Evolutionary conservation across 495 filamentous ascomycete species (phyloP).

Genomic region (Penicillium antarcticum): DNA sequence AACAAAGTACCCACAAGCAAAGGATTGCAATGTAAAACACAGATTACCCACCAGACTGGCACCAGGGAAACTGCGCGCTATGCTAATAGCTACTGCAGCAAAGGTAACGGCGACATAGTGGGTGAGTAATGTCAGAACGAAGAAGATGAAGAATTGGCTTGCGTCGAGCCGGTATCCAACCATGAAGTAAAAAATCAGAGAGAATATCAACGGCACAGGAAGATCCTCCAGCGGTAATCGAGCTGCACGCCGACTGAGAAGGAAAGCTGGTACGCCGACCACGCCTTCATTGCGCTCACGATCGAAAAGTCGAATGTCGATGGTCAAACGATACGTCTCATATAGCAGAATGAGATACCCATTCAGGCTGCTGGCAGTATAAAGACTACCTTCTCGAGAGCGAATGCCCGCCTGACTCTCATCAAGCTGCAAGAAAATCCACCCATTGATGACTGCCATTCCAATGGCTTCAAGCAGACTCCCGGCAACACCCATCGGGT

Average conservation of each 20-base stretch:
- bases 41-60: slow-evolving; percentile 66
- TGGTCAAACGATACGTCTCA: slow-evolving; percentile 66
- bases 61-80: slow-evolving; percentile 58
- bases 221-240: slow-evolving; percentile 65
- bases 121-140: slow-evolving; percentile 56
- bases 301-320: slow-evolving; percentile 71
- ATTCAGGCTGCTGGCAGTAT: slow-evolving; percentile 63
- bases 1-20: slow-evolving; percentile 71
- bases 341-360: slow-evolving; percentile 71
- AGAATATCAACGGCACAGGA: slow-evolving; percentile 64
- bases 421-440: slow-evolving; percentile 63
- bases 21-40: slow-evolving; percentile 64
- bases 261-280: slow-evolving; percentile 61
- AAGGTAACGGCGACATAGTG: slow-evolving; percentile 67
- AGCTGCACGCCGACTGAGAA: slow-evolving; percentile 62
- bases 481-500: slow-evolving; percentile 68
- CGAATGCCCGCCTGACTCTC: slow-evolving; percentile 55
- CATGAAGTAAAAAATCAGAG: slow-evolving; percentile 72
- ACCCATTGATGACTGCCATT: slow-evolving; percentile 67
- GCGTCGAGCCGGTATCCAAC: slow-evolving; percentile 61
- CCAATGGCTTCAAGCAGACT: slow-evolving; percentile 60
- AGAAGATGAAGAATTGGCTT: slow-evolving; percentile 65
- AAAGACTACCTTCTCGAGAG: slow-evolving; percentile 65
- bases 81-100: slow-evolving; percentile 55
- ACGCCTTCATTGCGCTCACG: slow-evolving; percentile 69